These are phyloP conservation scores for Suhomyces canberraensis DNA, from an alignment of 805 yeast species.

Conservation along the genomic window DNA sequence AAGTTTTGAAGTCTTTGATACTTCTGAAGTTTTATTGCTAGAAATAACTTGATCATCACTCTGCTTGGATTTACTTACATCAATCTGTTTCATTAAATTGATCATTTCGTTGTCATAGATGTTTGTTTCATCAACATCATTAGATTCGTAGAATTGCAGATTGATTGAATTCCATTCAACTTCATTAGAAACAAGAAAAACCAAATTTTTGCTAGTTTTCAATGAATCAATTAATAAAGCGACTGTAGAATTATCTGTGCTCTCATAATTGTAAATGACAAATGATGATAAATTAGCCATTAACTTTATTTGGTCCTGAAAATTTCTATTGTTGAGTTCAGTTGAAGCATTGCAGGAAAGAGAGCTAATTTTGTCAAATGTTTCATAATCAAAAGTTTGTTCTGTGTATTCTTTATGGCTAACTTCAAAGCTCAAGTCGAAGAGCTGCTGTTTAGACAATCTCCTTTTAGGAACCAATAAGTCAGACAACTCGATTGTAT, in stretches of 20 bases:
- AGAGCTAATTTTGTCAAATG: constrained; percentile 2
- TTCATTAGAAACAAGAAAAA: constrained; percentile 20
- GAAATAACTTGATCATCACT: neutral
- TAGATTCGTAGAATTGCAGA: constrained; percentile 1
- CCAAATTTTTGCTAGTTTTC: constrained; percentile 9
- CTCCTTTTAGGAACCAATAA: constrained; percentile 6
- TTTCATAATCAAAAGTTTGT: constrained; percentile 1
- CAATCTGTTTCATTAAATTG: neutral
- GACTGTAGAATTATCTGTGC: constrained; percentile 7
- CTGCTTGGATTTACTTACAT: neutral
- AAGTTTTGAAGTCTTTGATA: constrained; percentile 13
- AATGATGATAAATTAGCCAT: constrained; percentile 33
- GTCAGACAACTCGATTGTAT: constrained; percentile 9
- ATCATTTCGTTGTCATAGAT: constrained; percentile 5
- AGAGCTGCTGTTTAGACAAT: neutral
- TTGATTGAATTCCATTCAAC: constrained; percentile 8
- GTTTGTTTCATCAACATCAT: neutral
- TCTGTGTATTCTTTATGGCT: neutral
- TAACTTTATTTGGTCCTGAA: constrained; percentile 23
- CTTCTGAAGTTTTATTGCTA: neutral
- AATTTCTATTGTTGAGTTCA: constrained; percentile 30
- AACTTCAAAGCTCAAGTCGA: constrained; percentile 2
- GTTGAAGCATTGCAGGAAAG: neutral
- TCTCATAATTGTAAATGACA: constrained; percentile 27
- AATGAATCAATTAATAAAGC: constrained; percentile 17